Conservation (phyloP, 2,329 filamentous ascomycete genomes). For the Ascochyta koolunga region DNA sequence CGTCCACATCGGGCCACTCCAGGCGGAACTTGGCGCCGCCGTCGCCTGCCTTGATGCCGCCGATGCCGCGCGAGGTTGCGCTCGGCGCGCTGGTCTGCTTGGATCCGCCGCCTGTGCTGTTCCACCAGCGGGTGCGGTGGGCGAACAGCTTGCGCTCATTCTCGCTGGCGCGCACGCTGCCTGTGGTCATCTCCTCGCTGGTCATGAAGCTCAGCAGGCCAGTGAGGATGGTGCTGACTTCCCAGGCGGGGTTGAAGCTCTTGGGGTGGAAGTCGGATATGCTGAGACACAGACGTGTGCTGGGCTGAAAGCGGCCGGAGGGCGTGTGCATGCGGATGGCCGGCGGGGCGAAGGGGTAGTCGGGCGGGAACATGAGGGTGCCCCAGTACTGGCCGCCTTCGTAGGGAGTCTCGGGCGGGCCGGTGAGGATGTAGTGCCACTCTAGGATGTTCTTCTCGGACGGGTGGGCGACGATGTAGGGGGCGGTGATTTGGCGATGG, state of each 20-base stretch:
- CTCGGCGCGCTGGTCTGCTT: conserved; percentile 54
- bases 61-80: conserved; percentile 64
- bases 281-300: conserved; percentile 87
- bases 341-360: conserved; percentile 96
- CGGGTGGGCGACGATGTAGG: conserved; percentile 87
- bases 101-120: conserved; percentile 87
- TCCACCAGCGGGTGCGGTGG: conserved; percentile 88
- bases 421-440: conserved; percentile 95
- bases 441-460: conserved; percentile 92
- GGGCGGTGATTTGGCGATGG: conserved; percentile 78
- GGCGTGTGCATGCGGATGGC: conserved; percentile 99
- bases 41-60: conserved; percentile 83
- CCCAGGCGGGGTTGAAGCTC: conserved; percentile 98
- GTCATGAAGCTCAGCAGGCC: conserved; percentile 98
- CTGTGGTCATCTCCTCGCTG: conserved; percentile 97
- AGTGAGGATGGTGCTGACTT: conserved; percentile 94
- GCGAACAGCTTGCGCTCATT: conserved; percentile 81
- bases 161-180: conserved; percentile 78
- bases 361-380: conserved; percentile 89
- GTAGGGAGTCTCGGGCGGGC: conserved; percentile 92
- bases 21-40: conserved; percentile 86
- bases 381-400: conserved; percentile 98
- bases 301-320: conserved; percentile 92
- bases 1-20: conserved; percentile 89
- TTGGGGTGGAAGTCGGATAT: conserved; percentile 98